Conservation (phyloP, 345 rosid species). For the Acer saccharum region DNA sequence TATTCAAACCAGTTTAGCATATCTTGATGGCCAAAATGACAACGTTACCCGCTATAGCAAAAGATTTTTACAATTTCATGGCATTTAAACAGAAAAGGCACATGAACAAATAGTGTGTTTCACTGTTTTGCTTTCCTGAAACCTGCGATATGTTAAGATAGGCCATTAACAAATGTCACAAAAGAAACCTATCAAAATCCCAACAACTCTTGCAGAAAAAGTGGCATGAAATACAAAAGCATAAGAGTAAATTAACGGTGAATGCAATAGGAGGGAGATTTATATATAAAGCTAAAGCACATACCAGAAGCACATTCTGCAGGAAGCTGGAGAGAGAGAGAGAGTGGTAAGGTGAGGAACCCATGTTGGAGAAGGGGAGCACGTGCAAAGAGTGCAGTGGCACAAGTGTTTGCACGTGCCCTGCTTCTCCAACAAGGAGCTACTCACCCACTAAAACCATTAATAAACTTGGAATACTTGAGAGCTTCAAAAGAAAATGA, state of each 20-base stretch:
- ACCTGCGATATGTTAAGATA: neutral
- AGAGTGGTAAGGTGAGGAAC: constrained; percentile 38
- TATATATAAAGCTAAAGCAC: neutral
- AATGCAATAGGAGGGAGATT: neutral
- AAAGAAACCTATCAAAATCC: neutral
- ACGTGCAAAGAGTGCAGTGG: constrained; percentile 55
- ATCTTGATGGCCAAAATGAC: neutral
- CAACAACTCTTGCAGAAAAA: neutral
- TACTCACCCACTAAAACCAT: constrained; percentile 39
- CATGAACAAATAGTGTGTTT: neutral
- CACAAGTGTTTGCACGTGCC: constrained; percentile 84
- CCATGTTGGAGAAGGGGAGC: constrained; percentile 97
- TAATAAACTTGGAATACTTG: neutral
- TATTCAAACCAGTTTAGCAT: neutral
- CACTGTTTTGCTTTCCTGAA: neutral
- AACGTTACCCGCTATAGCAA: neutral
- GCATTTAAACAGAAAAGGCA: neutral
- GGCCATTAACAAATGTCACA: neutral
- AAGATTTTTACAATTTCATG: neutral
- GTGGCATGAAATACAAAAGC: neutral
- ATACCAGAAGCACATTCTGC: neutral
- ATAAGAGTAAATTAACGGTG: neutral
- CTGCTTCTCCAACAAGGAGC: constrained; percentile 99
- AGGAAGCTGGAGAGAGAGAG: neutral
- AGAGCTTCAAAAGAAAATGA: neutral